A percentile compares a stretch with the other conserved stretches of the same genome.
Conservation (phyloP, 2,329 filamentous ascomycete genomes). For the Fusarium sublunatum region DNA sequence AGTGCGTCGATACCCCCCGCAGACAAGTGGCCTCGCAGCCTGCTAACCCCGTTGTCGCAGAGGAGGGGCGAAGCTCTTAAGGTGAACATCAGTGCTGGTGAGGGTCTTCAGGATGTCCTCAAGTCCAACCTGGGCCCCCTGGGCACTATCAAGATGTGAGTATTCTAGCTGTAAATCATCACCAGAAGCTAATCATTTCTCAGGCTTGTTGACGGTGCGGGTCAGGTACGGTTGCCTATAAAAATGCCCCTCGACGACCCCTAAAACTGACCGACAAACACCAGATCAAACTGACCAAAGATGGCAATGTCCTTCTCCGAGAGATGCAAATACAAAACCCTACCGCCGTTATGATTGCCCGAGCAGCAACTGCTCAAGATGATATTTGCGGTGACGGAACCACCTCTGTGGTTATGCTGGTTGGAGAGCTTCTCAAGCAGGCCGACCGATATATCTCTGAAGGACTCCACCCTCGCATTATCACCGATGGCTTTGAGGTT, state of each 20-base stretch:
- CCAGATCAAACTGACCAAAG: constrained; percentile 98
- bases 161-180: background rate
- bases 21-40: constrained; percentile 34
- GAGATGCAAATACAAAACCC: constrained; percentile 98
- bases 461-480: constrained; percentile 94
- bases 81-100: constrained; percentile 97
- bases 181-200: constrained; percentile 44
- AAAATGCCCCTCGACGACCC: constrained; percentile 45
- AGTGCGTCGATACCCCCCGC: constrained; percentile 65
- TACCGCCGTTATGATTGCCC: constrained; percentile 86
- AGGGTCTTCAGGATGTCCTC: constrained; percentile 92
- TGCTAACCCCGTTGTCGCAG: constrained; percentile 59
- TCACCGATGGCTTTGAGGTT: constrained; percentile 97
- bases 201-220: constrained; percentile 76
- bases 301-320: constrained; percentile 86
- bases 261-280: constrained; percentile 47
- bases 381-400: constrained; percentile 99
- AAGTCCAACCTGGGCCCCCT: constrained; percentile 95
- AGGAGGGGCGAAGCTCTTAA: constrained; percentile 95
- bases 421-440: constrained; percentile 97
- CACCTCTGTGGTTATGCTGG: constrained; percentile 93
- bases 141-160: constrained; percentile 94
- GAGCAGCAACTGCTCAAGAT: constrained; percentile 94
- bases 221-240: constrained; percentile 64
- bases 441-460: constrained; percentile 96